These are phyloP conservation scores for Trichoderma sp. DNA, from an alignment of 2,329 filamentous ascomycete species.

Conservation along the genomic window DNA sequence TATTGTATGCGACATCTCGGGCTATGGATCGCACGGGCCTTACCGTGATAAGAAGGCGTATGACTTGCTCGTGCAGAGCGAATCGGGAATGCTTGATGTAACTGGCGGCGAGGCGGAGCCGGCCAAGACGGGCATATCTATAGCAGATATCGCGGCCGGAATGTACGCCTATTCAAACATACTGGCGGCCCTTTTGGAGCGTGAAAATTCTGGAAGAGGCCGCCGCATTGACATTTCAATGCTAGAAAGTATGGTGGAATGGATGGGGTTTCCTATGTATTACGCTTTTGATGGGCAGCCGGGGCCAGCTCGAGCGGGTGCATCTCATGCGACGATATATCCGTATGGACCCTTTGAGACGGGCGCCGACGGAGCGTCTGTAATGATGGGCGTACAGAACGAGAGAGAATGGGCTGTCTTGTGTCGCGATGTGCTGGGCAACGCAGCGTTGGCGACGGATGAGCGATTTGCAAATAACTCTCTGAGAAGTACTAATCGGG, in stretches of 20 bases:
- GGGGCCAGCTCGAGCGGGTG: constrained; percentile 44
- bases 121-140: constrained; percentile 52
- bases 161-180: constrained; percentile 53
- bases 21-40: constrained; percentile 50
- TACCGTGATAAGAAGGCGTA: constrained; percentile 55
- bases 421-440: constrained; percentile 44
- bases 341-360: constrained; percentile 55
- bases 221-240: constrained; percentile 54
- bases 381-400: constrained; percentile 58
- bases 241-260: constrained; percentile 57
- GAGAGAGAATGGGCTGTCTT: constrained; percentile 54
- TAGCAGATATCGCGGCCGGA: constrained; percentile 52
- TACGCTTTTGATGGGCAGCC: constrained; percentile 48
- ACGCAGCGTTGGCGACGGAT: constrained; percentile 42
- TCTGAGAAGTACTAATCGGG: constrained; percentile 45
- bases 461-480: constrained; percentile 47
- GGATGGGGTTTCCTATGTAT: constrained; percentile 57
- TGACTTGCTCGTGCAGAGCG: constrained; percentile 53
- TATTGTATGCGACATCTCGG: constrained; percentile 55
- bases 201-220: constrained; percentile 47
- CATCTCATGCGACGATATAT: constrained; percentile 54
- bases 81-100: constrained; percentile 50
- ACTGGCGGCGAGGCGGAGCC: constrained; percentile 45
- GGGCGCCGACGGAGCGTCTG: constrained; percentile 41
- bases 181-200: constrained; percentile 47